Percentiles rank a stretch among this genome's conserved stretches.
These are phyloP conservation scores for Cydonia oblonga DNA, from an alignment of 331 rosid genomes.

Conservation along the genomic window DNA sequence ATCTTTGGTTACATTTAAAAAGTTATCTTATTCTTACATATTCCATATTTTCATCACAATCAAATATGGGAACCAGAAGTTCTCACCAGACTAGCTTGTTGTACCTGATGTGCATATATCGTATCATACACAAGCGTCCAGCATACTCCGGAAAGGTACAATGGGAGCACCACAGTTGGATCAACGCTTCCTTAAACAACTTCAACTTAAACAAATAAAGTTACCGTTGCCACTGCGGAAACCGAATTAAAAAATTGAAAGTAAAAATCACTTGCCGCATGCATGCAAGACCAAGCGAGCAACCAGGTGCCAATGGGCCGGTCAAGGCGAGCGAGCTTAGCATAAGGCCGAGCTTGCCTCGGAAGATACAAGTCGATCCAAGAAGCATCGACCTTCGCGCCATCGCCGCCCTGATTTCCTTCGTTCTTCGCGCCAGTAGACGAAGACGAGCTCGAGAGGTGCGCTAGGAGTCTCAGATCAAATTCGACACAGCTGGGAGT, in stretches of 20 bases:
- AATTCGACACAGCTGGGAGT: constrained; percentile 8
- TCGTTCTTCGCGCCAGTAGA: constrained; percentile 22
- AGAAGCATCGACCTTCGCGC: constrained; percentile 17
- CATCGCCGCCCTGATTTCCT: constrained; percentile 11
- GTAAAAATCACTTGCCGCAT: constrained; percentile 45
- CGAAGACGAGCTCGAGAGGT: constrained; percentile 35
- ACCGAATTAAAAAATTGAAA: neutral
- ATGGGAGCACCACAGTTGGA: constrained; percentile 67
- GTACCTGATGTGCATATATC: constrained; percentile 41
- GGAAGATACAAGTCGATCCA: constrained; percentile 72
- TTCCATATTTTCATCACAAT: neutral
- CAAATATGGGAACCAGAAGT: neutral
- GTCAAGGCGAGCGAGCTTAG: constrained; percentile 86
- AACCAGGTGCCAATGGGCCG: constrained; percentile 94
- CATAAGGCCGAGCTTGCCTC: constrained; percentile 55
- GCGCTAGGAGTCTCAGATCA: constrained; percentile 18
- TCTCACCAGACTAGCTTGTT: neutral
- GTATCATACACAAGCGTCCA: constrained; percentile 96
- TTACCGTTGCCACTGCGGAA: neutral
- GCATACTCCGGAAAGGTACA: constrained; percentile 69
- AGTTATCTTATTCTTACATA: neutral
- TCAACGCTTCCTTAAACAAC: constrained; percentile 45
- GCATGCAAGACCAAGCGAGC: constrained; percentile 88
- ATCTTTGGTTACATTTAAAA: neutral
- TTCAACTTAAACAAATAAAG: neutral